Evolutionary conservation across 768 basidiomycete genomes (phyloP), one percentile per base, ranked within the genome.

Genomic region (Lactarius quietus): DNA sequence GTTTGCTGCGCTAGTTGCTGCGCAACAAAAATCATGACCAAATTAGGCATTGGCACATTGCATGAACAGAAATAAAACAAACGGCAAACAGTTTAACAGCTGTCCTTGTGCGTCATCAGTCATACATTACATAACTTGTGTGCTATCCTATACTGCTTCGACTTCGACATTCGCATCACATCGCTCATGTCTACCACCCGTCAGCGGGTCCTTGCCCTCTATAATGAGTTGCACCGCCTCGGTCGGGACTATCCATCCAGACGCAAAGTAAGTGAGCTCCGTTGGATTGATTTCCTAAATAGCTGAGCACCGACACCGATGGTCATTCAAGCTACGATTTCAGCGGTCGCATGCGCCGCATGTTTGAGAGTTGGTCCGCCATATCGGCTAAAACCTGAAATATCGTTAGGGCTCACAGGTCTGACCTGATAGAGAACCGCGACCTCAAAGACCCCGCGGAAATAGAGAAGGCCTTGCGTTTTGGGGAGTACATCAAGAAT

Each of bases 401-500:
- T 41, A 29, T 35, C 8, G 0, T 38, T 15, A 29, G 18, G 26
- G 62, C 43, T 68, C 33, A 59, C 23, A 35, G 1, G 14, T 48
- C 29, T 41, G n/a, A 29, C 55, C 17, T 57, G 14, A 8, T 70
- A 92, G 91, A 88, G 75, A 90, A 92, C 71, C 82, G 82, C 63
- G 70, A 80, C 69, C 76, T 93, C 68, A 86, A 82, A 20, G 83
- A 90, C 69, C 79, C 80, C 65, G 80, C 83, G 23, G 89, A 93
- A 66, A 90, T 93, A 59, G 89, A 93, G 76, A 84, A 81, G 63
- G 90, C 91, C 0, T 76, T 93, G 63, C 82, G 81, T 64, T 76
- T 93, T 35, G 89, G 86, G 15, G 91, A 93, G 73, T 93, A 92
- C 70, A 93, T 94, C 75, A 91, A 87, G 77, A 89, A 90, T 71